Evolutionary conservation across 148 eudicot species (phyloP).

Genomic region (Arbutus unedo): DNA sequence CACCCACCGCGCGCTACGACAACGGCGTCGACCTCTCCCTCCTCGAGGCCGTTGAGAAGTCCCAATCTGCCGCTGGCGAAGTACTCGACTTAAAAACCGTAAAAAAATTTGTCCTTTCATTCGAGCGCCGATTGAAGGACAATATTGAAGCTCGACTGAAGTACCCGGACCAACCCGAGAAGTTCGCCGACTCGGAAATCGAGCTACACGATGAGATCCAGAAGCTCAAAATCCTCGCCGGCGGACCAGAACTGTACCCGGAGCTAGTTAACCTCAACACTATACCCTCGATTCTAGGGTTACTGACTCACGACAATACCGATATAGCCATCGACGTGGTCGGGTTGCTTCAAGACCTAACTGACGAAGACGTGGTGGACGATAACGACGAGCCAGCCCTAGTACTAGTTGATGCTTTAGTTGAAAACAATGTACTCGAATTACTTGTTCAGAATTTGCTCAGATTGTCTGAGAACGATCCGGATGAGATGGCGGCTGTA

Average conservation of each 20-base stretch:
- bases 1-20: constrained; percentile 14
- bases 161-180: constrained; percentile 78
- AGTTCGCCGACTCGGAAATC: constrained; percentile 90
- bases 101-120: constrained; percentile 70
- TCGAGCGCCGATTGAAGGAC: constrained; percentile 91
- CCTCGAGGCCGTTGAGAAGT: constrained; percentile 78
- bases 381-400: constrained; percentile 82
- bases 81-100: constrained; percentile 82
- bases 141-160: constrained; percentile 92
- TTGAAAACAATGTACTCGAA: constrained; percentile 83
- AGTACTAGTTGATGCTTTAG: constrained; percentile 63
- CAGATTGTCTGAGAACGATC: constrained; percentile 59
- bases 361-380: constrained; percentile 80
- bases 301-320: constrained; percentile 70
- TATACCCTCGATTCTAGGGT: constrained; percentile 55
- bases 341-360: constrained; percentile 63
- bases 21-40: constrained; percentile 67
- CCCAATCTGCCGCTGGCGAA: constrained; percentile 59
- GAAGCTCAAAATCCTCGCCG: constrained; percentile 80
- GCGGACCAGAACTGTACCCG: constrained; percentile 79
- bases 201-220: constrained; percentile 87
- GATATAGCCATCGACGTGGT: constrained; percentile 84
- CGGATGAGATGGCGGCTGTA: constrained; percentile 67
- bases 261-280: constrained; percentile 61
- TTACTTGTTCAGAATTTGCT: constrained; percentile 69